Conservation (phyloP, 2,329 filamentous ascomycete species). For the Teratosphaeria gauchensis region DNA sequence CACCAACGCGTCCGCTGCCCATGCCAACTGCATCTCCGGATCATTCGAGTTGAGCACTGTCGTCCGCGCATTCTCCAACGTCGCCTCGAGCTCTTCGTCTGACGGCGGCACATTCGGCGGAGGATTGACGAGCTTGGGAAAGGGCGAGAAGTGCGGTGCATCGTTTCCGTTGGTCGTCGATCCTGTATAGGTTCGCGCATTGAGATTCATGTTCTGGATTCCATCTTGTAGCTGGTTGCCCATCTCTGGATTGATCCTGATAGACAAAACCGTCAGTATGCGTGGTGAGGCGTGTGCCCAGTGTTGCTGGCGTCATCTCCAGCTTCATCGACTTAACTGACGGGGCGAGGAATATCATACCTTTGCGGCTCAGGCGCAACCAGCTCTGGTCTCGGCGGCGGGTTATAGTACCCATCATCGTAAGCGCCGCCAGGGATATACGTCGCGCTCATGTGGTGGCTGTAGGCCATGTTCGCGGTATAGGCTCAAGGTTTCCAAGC, state of each 20-base stretch:
- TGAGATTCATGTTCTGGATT: slow-evolving; percentile 60
- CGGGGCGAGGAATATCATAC: slow-evolving; percentile 32
- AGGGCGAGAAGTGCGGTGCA: slow-evolving; percentile 77
- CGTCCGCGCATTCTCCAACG: slow-evolving; percentile 72
- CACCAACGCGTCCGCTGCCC: slow-evolving; percentile 84
- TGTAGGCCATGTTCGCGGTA: neutral
- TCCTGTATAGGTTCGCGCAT: slow-evolving; percentile 25
- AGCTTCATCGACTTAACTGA: neutral
- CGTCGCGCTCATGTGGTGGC: slow-evolving; percentile 44
- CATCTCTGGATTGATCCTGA: slow-evolving; percentile 54
- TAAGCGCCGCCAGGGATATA: slow-evolving; percentile 59
- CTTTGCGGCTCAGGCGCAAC: slow-evolving; percentile 62
- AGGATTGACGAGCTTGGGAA: slow-evolving; percentile 69
- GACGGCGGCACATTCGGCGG: slow-evolving; percentile 86
- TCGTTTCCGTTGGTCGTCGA: slow-evolving; percentile 31
- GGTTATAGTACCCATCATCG: slow-evolving; percentile 58
- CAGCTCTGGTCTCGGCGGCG: slow-evolving; percentile 44
- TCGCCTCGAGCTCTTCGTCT: slow-evolving; percentile 87
- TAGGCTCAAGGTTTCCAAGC: neutral
- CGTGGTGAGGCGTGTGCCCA: neutral
- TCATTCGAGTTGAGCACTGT: slow-evolving; percentile 88
- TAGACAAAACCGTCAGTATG: neutral
- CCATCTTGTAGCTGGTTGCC: slow-evolving; percentile 95
- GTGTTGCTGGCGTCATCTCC: neutral
- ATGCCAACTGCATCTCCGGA: slow-evolving; percentile 90